Evolutionary conservation across 2,329 filamentous ascomycete species (phyloP).

Genomic region (Cadophora luteo-olivacea): DNA sequence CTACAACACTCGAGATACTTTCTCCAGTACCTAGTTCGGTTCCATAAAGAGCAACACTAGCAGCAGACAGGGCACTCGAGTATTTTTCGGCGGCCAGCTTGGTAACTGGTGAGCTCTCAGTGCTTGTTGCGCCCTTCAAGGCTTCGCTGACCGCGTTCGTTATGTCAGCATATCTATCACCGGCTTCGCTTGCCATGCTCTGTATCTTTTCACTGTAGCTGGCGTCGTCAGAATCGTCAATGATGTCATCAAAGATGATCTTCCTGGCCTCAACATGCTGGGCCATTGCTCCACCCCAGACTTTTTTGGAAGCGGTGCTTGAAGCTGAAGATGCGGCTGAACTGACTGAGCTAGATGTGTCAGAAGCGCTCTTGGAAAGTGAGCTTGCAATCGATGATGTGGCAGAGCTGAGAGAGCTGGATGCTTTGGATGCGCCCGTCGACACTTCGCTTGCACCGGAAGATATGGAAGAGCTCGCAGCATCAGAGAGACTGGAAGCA

Average conservation of each 20-base stretch:
- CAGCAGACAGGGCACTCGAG: slow-evolving; percentile 60
- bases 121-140: slow-evolving; percentile 51
- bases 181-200: slow-evolving; percentile 56
- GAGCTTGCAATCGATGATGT: slow-evolving; percentile 45
- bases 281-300: slow-evolving; percentile 51
- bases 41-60: slow-evolving; percentile 62
- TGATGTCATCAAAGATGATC: slow-evolving; percentile 53
- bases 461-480: slow-evolving; percentile 35
- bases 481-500: slow-evolving; percentile 36
- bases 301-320: slow-evolving; percentile 52
- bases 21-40: slow-evolving; percentile 50
- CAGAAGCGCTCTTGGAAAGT: slow-evolving; percentile 43
- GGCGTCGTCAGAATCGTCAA: slow-evolving; percentile 53
- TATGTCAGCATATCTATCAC: slow-evolving; percentile 58
- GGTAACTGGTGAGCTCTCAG: slow-evolving; percentile 54
- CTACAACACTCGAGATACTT: slow-evolving; percentile 56
- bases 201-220: slow-evolving; percentile 58
- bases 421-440: slow-evolving; percentile 32
- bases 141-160: slow-evolving; percentile 63
- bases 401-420: slow-evolving; percentile 38
- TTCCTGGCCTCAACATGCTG: slow-evolving; percentile 55
- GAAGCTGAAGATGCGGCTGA: slow-evolving; percentile 39
- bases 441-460: slow-evolving; percentile 32
- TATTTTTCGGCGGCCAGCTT: slow-evolving; percentile 63
- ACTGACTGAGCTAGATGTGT: slow-evolving; percentile 38